These are phyloP conservation scores for Allium cepa DNA, from an alignment of 106 monocot genomes.

Conservation along the genomic window DNA sequence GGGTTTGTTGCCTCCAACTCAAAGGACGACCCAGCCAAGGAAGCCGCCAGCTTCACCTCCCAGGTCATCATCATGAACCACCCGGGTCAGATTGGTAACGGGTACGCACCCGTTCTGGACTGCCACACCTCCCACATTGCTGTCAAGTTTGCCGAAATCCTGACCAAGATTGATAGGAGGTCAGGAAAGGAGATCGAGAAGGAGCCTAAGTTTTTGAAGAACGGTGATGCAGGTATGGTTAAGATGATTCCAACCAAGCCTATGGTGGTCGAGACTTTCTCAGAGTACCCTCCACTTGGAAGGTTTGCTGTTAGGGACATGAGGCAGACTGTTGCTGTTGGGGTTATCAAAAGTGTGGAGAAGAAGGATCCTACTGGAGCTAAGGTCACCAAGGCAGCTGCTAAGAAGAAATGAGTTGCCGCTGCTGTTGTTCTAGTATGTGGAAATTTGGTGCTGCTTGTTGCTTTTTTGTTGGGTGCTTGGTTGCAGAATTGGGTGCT, in stretches of 20 bases:
- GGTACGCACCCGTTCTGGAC: slow-evolving; percentile 41
- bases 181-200: slow-evolving; percentile 48
- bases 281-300: slow-evolving; percentile 44
- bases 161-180: slow-evolving; percentile 40
- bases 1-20: slow-evolving; percentile 58
- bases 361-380: slow-evolving; percentile 58
- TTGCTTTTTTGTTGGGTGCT: background rate
- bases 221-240: slow-evolving; percentile 45
- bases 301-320: slow-evolving; percentile 56
- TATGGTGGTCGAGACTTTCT: slow-evolving; percentile 59
- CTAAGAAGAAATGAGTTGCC: slow-evolving; percentile 44
- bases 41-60: slow-evolving; percentile 35
- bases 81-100: slow-evolving; percentile 41
- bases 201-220: slow-evolving; percentile 64
- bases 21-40: slow-evolving; percentile 56
- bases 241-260: slow-evolving; percentile 66
- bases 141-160: slow-evolving; percentile 40
- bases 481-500: background rate
- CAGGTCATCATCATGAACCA: slow-evolving; percentile 46
- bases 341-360: slow-evolving; percentile 58
- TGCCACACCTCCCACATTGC: slow-evolving; percentile 52
- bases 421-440: background rate
- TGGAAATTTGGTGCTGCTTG: background rate
- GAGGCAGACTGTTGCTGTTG: slow-evolving; percentile 56
- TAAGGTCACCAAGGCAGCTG: slow-evolving; percentile 59